Evolutionary conservation across 164 flowering plant genomes (phyloP).

Genomic region (Magnolia kwangsiensis): DNA sequence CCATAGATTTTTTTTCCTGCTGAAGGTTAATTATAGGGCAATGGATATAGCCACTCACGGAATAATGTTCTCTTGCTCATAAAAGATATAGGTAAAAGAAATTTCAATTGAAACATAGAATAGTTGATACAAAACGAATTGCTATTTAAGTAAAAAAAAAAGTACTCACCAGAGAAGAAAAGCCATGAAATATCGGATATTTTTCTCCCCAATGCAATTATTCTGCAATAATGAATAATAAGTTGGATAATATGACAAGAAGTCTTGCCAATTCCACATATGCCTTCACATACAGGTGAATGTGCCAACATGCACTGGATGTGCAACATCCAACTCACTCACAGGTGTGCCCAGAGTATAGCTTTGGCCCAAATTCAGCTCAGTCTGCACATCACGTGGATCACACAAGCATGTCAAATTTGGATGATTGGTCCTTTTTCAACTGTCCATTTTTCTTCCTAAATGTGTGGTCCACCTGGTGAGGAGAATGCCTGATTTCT

Average conservation of each 20-base stretch:
- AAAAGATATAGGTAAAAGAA: background rate
- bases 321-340: background rate
- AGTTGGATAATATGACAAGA: background rate
- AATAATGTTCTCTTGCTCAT: background rate
- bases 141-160: background rate
- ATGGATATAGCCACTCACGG: background rate
- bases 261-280: background rate
- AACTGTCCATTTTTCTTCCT: background rate
- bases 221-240: conserved; percentile 50
- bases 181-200: conserved; percentile 81
- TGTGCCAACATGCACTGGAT: background rate
- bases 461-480: background rate
- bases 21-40: background rate
- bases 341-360: background rate
- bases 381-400: background rate
- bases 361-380: background rate
- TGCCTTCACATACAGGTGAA: background rate
- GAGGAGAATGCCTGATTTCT: background rate
- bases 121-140: background rate
- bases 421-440: too few species aligned
- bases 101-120: background rate
- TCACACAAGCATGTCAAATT: too few species aligned
- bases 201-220: conserved; percentile 97
- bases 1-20: background rate
- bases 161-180: conserved; percentile 82